Base-by-base conservation (phyloP, 805 yeast genomes). In the Teunomyces stri region DNA sequence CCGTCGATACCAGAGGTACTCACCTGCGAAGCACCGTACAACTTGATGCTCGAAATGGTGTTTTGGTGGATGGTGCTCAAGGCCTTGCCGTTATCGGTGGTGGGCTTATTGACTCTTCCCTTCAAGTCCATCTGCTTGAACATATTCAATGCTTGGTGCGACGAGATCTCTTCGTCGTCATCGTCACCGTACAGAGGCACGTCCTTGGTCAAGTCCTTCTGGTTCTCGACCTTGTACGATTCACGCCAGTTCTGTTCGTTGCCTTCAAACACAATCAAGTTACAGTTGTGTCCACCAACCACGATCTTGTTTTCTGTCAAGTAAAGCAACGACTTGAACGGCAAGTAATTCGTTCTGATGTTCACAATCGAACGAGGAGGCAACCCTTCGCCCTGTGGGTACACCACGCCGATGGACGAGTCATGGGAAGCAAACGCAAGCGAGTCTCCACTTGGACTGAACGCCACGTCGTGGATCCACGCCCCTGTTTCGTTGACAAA, bases 71-170 rank as follows among this genome's bases (percentile, higher is more conserved):
- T 80, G 12, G 96, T 89, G 44, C 78, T 78, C 66, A 86, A 75
- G 33, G 72, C 76, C 52, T 59, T 66, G 30, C 58, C 56, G 64
- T 64, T 47, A 13, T 49, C 48, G 37, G 55, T 53, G 42, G 45
- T 48, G 3, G 69, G 74, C 45, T 72, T 71, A 58, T 71, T 74
- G 44, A 80, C 80, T 48, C 87, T 80, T 50, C 99, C 99, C 75
- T 90, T 94, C 65, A 92, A 79, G 70, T 94, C 99, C 78, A 94
- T 74, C 68, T 92, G 96, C 68, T 89, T 84, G 74, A 94, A 94
- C 91, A 92, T 89, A 71, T 87, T 87, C 66, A 94, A 79, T 5
- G 95, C 95, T 53, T 85, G 80, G 53, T 86, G 87, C 52, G 87
- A 85, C 45, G 78, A 78, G 47, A 76, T 79, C 46, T 80, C 88